Evolutionary conservation across 768 basidiomycete species (phyloP), one percentile per base, ranked within the genome.

Genomic region (Suillus subaureus): DNA sequence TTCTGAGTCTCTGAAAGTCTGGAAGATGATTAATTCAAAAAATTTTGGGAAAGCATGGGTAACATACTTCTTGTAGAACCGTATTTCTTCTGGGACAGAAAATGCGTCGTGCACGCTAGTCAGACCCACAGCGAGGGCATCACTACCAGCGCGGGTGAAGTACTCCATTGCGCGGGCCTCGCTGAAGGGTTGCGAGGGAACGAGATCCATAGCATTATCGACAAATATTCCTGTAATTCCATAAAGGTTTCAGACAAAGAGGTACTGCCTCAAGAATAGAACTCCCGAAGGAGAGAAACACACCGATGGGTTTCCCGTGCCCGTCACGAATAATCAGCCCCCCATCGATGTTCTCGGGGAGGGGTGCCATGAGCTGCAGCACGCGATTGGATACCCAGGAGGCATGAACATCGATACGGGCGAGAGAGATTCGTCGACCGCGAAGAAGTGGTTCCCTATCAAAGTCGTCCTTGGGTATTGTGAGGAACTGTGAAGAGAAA

Each of bases 101-200:
- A 74, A 82, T 0, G 96, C 96, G 72, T 99, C 96, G 64, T 97
- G 96, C 23, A 99, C 87, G 13, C 85, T 89, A 0, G 94, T 96
- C 63, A 99, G 75, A 1, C 97, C 97, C 63, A 87, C 85, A 3
- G 84, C 81, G n/a, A 95, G 79, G 0, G 90, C 94, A 69, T 93
- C 88, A 33, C 78, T 75, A 51, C 91, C 81, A 0, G 93, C 83
- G 15, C 81, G 79, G n/a, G 87, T 78, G 64, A 92, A 89, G 72
- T 85, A 92, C n/a, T 82, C 76, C 67, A 83, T 79, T 70, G 89
- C 84, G 61, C 87, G 81, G 1, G 66, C 66, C 33, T 87, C 81
- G 0, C 85, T 84, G 82, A 87, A 88, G 1, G 82, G 72, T 0
- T 94, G 96, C 13, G 80, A 78, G 2, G 85, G 87, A 21, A 97